A percentile compares a stretch with the other conserved stretches of the same genome.
These are phyloP conservation scores for Sergeia podlipaevii DNA, from an alignment of 208 protist species.

Conservation along the genomic window DNA sequence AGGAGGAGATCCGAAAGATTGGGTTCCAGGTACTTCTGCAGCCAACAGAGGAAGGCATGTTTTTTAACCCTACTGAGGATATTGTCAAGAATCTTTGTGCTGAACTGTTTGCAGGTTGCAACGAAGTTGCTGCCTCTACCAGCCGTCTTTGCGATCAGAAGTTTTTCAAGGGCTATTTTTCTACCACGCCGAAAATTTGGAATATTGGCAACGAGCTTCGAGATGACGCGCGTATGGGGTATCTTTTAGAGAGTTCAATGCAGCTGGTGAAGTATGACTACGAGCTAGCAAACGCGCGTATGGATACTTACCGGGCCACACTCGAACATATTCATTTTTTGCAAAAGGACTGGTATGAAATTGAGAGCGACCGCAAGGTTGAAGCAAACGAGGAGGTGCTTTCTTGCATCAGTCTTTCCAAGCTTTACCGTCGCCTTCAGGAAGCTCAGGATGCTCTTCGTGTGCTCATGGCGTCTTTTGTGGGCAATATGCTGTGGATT, in stretches of 20 bases:
- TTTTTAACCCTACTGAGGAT: slow-evolving; percentile 72
- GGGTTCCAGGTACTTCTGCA: slow-evolving; percentile 88
- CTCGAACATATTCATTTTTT: slow-evolving; percentile 88
- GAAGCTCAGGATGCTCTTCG: slow-evolving; percentile 77
- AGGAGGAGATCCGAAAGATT: slow-evolving; percentile 65
- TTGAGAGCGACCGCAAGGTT: slow-evolving; percentile 72
- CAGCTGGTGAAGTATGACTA: slow-evolving; percentile 80
- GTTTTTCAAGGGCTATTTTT: slow-evolving; percentile 76
- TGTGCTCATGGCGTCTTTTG: slow-evolving; percentile 86
- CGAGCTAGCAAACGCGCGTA: slow-evolving; percentile 66
- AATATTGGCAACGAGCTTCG: slow-evolving; percentile 61
- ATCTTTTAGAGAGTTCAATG: slow-evolving; percentile 46
- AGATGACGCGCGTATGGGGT: slow-evolving; percentile 60
- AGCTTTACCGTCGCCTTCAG: slow-evolving; percentile 76
- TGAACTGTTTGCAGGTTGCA: slow-evolving; percentile 65
- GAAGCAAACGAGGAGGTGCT: slow-evolving; percentile 51
- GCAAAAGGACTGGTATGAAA: slow-evolving; percentile 69
- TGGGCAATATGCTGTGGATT: slow-evolving; percentile 87
- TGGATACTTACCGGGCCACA: slow-evolving; percentile 73
- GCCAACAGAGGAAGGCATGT: slow-evolving; percentile 54
- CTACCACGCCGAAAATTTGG: slow-evolving; percentile 73
- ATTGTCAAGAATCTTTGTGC: slow-evolving; percentile 51
- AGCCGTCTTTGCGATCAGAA: slow-evolving; percentile 78
- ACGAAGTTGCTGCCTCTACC: slow-evolving; percentile 44
- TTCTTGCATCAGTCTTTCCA: slow-evolving; percentile 49